Conservation (phyloP, 1,284 basidiomycete species). For the Puccinia polysora region DNA sequence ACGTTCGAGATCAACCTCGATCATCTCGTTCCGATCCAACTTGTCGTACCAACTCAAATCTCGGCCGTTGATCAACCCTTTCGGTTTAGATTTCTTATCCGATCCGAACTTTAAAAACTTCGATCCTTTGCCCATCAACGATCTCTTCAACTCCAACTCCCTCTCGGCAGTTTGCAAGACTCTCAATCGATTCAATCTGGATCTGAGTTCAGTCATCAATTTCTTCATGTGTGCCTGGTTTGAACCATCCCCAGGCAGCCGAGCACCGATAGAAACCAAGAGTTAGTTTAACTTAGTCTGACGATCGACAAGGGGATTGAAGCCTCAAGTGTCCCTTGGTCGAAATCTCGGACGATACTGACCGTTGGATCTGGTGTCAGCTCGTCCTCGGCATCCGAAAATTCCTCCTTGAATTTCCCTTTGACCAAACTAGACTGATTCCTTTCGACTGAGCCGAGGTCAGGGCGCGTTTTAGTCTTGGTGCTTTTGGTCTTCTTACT, state of each 20-base stretch:
- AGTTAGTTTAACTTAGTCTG: no score
- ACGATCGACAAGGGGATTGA: no score
- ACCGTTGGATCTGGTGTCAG: constrained; percentile 21
- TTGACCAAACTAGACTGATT: background rate
- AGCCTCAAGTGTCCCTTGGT: no score
- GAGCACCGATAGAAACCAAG: background rate
- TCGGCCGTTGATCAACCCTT: constrained; percentile 13
- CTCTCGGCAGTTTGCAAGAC: constrained; percentile 35
- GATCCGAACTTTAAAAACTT: constrained; percentile 21
- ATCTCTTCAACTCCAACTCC: constrained; percentile 29
- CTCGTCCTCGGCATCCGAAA: constrained; percentile 28
- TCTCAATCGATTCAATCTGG: constrained; percentile 18
- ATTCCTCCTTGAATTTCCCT: constrained; percentile 9
- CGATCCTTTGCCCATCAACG: constrained; percentile 41
- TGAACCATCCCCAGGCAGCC: background rate
- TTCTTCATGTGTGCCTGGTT: constrained; percentile 31
- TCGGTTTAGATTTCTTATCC: background rate
- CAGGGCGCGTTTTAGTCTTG: background rate
- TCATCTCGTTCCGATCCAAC: constrained; percentile 35
- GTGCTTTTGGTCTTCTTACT: constrained; percentile 5
- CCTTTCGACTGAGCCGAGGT: background rate
- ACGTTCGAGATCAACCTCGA: constrained; percentile 33
- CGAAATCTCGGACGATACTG: background rate
- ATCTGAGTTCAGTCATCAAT: constrained; percentile 16
- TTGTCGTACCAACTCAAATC: constrained; percentile 44